phyloP scores from a whole-genome alignment of 768 basidiomycete species.

The Tricholoma sp. region DNA sequence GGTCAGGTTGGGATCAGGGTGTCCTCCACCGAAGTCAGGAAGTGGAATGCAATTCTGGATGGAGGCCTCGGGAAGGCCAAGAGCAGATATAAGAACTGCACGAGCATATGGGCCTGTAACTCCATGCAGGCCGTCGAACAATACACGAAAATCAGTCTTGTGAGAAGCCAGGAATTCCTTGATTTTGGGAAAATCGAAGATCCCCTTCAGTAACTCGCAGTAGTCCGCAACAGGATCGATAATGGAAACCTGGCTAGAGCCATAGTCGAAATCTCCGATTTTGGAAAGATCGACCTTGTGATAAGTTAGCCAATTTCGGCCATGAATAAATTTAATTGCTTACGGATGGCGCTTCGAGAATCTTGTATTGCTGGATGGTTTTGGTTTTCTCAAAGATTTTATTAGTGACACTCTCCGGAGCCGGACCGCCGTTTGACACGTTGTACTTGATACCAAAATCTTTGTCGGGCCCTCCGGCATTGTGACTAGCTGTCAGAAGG shows the following conservation, averaged over 20 bases:
- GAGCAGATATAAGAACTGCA: slow-evolving; percentile 78
- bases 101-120: slow-evolving; percentile 96
- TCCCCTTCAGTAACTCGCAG: slow-evolving; percentile 70
- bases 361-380: slow-evolving; percentile 79
- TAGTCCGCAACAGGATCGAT: slow-evolving; percentile 96
- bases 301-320: slow-evolving; percentile 3
- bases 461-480: slow-evolving; percentile 96
- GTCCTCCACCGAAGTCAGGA: slow-evolving; percentile 96
- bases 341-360: slow-evolving; percentile 73
- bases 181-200: slow-evolving; percentile 95
- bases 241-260: slow-evolving; percentile 80
- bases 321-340: slow-evolving; percentile 21
- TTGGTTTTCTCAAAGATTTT: slow-evolving; percentile 91
- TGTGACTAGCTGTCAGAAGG: slow-evolving; percentile 94
- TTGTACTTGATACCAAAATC: slow-evolving; percentile 99
- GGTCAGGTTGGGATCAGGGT: slow-evolving; percentile 97
- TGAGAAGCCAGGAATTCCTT: slow-evolving; percentile 77
- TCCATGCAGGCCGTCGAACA: slow-evolving; percentile 95
- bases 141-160: slow-evolving; percentile 66
- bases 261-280: slow-evolving; percentile 74
- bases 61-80: slow-evolving; percentile 75
- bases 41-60: slow-evolving; percentile 89
- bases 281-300: slow-evolving; percentile 77
- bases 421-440: slow-evolving; percentile 94
- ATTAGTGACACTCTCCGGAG: slow-evolving; percentile 94